Conservation (phyloP, 2,329 filamentous ascomycete genomes). For the Iodosphaeria phyllophila region DNA sequence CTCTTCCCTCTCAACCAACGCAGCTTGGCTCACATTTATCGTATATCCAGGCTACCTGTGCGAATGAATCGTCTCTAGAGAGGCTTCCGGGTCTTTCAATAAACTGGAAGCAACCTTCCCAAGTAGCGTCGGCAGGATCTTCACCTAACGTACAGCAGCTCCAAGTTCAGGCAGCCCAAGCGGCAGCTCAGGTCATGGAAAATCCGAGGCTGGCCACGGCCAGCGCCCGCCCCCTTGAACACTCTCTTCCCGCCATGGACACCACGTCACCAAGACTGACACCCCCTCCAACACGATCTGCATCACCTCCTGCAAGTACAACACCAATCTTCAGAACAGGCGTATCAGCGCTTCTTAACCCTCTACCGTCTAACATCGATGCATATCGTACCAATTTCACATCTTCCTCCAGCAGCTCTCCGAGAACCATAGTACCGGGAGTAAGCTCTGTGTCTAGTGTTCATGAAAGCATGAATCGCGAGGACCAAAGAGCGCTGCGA, state of each 20-base stretch:
- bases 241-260: conserved; percentile 23
- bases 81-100: conserved; percentile 8
- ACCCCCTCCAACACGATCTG: conserved; percentile 28
- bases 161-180: conserved; percentile 21
- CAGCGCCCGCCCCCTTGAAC: conserved; percentile 19
- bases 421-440: conserved; percentile 17
- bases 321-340: conserved; percentile 16
- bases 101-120: conserved; percentile 9
- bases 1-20: conserved; percentile 4
- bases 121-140: conserved; percentile 1
- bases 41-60: conserved; percentile 7
- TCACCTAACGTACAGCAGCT: conserved; percentile 26
- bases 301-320: conserved; percentile 24
- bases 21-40: conserved; percentile 6
- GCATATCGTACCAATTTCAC: conserved; percentile 24
- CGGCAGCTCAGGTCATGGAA: conserved; percentile 20
- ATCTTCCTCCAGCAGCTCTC: conserved; percentile 28
- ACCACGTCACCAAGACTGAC: conserved; percentile 13
- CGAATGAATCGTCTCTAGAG: conserved; percentile 9
- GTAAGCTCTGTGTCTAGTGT: conserved; percentile 10
- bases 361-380: conserved; percentile 26
- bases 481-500: conserved; percentile 46
- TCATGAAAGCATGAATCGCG: conserved; percentile 17
- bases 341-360: conserved; percentile 31
- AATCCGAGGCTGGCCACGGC: conserved; percentile 17